Base-by-base conservation (phyloP, 192 early-diverging fungal genomes). In the Obelidium mucronatum region DNA sequence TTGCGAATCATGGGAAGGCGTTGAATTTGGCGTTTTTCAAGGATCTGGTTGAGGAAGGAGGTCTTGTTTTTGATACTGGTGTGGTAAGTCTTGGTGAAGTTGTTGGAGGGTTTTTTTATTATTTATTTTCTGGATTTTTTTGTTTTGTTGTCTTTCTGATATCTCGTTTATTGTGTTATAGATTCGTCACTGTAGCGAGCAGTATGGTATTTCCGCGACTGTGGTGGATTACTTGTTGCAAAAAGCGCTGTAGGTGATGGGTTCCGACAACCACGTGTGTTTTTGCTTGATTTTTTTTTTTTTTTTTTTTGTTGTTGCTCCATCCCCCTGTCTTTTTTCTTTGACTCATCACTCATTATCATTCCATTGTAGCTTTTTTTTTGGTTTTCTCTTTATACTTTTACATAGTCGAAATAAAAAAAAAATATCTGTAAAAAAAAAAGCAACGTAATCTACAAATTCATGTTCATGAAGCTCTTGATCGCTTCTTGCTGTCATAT, bases 1-100 rank as follows among this genome's bases (percentile, higher is more conserved):
- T 77, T 54, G 76, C 76, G n/a, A 77, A 77, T 69, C 76, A 77
- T 62, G 76, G 76, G 8, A 56, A 67, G 37, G 8, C 22, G 35
- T 40, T 77, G 53, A 34, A 70, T 30, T 65, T 77, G 5, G 65
- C 15, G 55, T 77, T 77, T 70, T 77, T 61, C 56, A 37, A 35
- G 37, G 76, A 77, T 39, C 26, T 77, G 54, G 59, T 77, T 15
- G 76, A 77, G 44, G 67, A 70, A 3, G 76, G 67, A 30, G 65
- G 67, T 24, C 33, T 68, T 36, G 35, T 55, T 11, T 77, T 77
- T 62, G 53, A 26, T 11, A 67, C 26, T 11, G 76, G 70, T 28
- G 76, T 70, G 66, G 76, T 77, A 28, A 36, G 76, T 77, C 37
- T 60, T 36, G 11, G 54, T 34, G 1, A 6, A 13, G 24, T 59